phyloP scores from a whole-genome alignment of 352 stramenopile genomes.

The Blastocystis hominis region DNA sequence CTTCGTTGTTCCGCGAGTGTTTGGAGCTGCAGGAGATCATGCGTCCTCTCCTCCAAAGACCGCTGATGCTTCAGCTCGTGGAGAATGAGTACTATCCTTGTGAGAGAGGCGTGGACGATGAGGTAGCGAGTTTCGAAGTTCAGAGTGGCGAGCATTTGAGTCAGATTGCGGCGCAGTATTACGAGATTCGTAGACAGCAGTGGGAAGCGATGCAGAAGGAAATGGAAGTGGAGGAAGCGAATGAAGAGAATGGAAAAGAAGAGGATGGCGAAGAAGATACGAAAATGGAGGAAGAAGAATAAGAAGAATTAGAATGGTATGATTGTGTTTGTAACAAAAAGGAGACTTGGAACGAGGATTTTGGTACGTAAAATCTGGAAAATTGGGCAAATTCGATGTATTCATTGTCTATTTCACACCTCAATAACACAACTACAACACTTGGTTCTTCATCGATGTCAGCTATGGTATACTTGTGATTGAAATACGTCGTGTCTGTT shows the following conservation, averaged over 20 bases:
- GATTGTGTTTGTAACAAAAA: not conserved
- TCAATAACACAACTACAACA: not conserved
- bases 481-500: constrained; percentile 82
- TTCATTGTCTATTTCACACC: not conserved
- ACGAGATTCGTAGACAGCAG: not conserved
- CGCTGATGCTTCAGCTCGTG: constrained; percentile 67
- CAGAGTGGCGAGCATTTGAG: not conserved
- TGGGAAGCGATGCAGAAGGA: not conserved
- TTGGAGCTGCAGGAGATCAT: constrained; percentile 69
- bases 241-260: not conserved
- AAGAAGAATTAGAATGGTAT: too few relatives aligned
- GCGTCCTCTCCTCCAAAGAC: constrained; percentile 62
- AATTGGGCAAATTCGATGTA: not conserved
- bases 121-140: not conserved
- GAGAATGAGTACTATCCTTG: constrained; percentile 63
- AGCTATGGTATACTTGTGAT: constrained; percentile 75
- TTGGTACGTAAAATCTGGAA: not conserved
- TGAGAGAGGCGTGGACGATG: not conserved
- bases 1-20: constrained; percentile 68
- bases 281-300: not conserved
- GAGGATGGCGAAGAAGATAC: not conserved
- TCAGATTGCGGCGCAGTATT: not conserved
- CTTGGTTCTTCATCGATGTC: not conserved
- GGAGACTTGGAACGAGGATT: not conserved
- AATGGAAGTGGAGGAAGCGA: not conserved